Evolutionary conservation across 139 green algal genomes (phyloP), one percentile per base, ranked within the genome.

Genomic region (Chlamydomonas schloesseri): DNA sequence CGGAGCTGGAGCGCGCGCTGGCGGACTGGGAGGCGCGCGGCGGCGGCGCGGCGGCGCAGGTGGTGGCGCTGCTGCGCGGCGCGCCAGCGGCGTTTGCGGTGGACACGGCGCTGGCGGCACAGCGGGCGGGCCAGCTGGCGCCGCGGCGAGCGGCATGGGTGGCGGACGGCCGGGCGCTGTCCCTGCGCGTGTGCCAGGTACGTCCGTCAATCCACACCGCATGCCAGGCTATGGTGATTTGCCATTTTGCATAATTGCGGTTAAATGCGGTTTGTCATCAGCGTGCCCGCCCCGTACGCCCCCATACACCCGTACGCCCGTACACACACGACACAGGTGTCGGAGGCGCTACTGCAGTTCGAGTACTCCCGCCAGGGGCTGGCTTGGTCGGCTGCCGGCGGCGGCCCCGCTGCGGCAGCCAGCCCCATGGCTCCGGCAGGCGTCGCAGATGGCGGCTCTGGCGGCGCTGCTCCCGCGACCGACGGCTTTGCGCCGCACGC

Each of bases 321-420:
- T 50, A 50, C 42, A 50, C 42, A 8, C 42, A 50, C 42, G 42
- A n/a, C 29, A 2, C 60, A 86, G 68, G 77, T 82, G 5, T 33
- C 73, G 11, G 89, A 93, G 57, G 87, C 81, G 10, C 62, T 92
- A 37, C 73, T 94, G 28, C 89, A 93, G 84, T 91, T 94, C 82
- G 91, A 94, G 82, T 87, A 82, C 69, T 93, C 89, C n/a, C 80
- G 91, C 33, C 77, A 88, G 58, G 91, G 91, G 6, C 42, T 50
- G 5, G 42, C 8, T 8, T 50, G 42, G 42, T 50, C 42, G 6
- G 42, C 42, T 5, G 42, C 42, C 42, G 42, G 42, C 42, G 42
- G 42, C 8, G 42, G 42, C 42, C 42, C 42, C 8, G 42, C 42
- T 50, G 42, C 42, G 5, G 42, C 42, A 50, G 42, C 42, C 42